phyloP scores from a whole-genome alignment of 2,329 filamentous ascomycete species.

The Mycogone perniciosa region DNA sequence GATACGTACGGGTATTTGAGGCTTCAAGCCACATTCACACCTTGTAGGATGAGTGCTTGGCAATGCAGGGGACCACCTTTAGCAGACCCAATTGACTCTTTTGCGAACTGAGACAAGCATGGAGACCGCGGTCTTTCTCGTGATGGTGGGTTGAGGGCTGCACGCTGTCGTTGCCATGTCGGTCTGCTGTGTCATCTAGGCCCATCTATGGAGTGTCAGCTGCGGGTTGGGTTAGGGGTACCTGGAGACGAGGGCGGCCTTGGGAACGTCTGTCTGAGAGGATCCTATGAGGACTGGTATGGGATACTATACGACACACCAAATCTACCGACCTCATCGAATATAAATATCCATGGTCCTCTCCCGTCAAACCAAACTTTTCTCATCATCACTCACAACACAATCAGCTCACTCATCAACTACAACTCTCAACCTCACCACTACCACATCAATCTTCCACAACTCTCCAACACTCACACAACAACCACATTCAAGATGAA shows the following conservation, averaged over 20 bases:
- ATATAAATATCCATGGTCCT: conserved; percentile 7
- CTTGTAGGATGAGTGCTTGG: not conserved
- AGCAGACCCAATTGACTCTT: too few relatives aligned
- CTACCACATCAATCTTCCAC: not conserved
- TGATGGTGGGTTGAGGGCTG: too few relatives aligned
- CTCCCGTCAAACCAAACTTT: not conserved
- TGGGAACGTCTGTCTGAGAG: too few relatives aligned
- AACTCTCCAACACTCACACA: not conserved
- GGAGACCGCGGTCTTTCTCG: too few relatives aligned
- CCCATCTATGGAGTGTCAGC: too few relatives aligned
- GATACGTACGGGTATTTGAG: not conserved
- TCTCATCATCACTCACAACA: conserved; percentile 1
- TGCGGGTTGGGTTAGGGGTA: too few relatives aligned
- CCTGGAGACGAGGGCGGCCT: too few relatives aligned
- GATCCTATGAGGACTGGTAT: not conserved
- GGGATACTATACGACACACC: not conserved
- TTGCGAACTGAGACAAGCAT: too few relatives aligned
- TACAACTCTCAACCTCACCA: not conserved
- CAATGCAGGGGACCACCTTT: too few relatives aligned
- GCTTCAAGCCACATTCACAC: not conserved
- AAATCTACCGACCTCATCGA: not conserved
- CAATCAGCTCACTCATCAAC: not conserved
- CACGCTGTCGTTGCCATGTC: too few relatives aligned
- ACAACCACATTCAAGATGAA: conserved; percentile 14
- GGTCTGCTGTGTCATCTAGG: too few relatives aligned